phyloP scores from a whole-genome alignment of 805 yeast species.

The Middelhovenomyces tepae region DNA sequence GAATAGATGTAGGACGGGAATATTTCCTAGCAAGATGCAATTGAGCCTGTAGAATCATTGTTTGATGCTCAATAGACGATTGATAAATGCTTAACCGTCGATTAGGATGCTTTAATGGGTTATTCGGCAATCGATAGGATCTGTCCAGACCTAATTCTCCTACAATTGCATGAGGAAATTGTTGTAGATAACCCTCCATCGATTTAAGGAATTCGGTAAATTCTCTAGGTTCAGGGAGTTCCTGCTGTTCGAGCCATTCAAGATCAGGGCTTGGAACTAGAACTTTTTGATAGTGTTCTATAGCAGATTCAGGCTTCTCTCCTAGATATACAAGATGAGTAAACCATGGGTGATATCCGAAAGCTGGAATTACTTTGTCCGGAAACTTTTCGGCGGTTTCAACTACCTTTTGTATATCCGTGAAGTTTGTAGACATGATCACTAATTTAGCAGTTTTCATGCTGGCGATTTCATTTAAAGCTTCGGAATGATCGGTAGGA shows the following conservation, averaged over 20 bases:
- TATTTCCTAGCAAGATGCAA: slow-evolving; percentile 44
- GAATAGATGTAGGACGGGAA: slow-evolving; percentile 57
- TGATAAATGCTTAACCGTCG: slow-evolving; percentile 39
- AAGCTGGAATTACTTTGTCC: slow-evolving; percentile 28
- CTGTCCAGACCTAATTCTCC: slow-evolving; percentile 95
- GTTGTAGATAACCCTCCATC: slow-evolving; percentile 28
- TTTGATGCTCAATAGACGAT: slow-evolving; percentile 63
- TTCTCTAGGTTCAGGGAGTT: slow-evolving; percentile 58
- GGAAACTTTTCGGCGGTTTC: slow-evolving; percentile 19
- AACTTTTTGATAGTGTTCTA: slow-evolving; percentile 48
- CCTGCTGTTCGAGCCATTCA: slow-evolving; percentile 31
- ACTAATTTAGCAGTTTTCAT: slow-evolving; percentile 19
- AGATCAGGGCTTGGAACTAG: slow-evolving; percentile 33
- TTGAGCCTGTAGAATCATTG: slow-evolving; percentile 39
- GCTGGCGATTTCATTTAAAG: slow-evolving; percentile 13
- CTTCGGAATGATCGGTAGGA: slow-evolving; percentile 27
- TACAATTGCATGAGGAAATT: slow-evolving; percentile 37
- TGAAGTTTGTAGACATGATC: slow-evolving; percentile 30
- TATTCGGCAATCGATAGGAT: slow-evolving; percentile 54
- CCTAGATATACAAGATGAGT: slow-evolving; percentile 48
- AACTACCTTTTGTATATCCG: slow-evolving; percentile 27
- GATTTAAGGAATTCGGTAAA: slow-evolving; percentile 30
- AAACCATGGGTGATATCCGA: slow-evolving; percentile 88
- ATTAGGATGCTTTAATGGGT: no score
- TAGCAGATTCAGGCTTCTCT: slow-evolving; percentile 26